phyloP scores from a whole-genome alignment of 768 basidiomycete species.

The Hypholoma sublateritium region DNA sequence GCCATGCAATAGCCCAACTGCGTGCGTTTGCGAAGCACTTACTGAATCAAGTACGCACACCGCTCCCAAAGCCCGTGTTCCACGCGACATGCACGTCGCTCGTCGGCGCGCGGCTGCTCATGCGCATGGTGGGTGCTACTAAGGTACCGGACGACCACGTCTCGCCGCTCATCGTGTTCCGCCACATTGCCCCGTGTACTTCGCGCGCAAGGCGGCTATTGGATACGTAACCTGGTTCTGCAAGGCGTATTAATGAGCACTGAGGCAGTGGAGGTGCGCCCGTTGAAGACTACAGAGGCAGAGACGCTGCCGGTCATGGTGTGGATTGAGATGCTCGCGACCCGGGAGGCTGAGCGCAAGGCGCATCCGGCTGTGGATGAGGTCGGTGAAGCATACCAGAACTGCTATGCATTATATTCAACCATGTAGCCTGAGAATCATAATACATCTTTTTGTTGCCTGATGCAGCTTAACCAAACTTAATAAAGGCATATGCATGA shows the following conservation, averaged over 20 bases:
- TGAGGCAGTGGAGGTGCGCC: conserved; percentile 41
- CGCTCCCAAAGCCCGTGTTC: conserved; percentile 42
- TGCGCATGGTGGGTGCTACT: conserved; percentile 60
- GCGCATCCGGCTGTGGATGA: too few relatives aligned
- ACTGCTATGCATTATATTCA: too few relatives aligned
- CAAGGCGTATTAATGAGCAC: conserved; percentile 69
- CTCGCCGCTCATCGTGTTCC: conserved; percentile 76
- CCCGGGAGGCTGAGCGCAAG: not conserved
- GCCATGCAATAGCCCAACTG: conserved; percentile 55
- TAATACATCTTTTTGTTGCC: too few relatives aligned
- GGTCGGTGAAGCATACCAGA: too few relatives aligned
- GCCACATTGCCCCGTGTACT: conserved; percentile 64
- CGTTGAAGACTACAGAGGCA: not conserved
- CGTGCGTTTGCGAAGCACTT: conserved; percentile 66
- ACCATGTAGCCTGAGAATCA: too few relatives aligned
- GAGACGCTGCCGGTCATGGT: not conserved
- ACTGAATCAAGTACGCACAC: conserved; percentile 45
- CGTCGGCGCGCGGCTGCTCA: conserved; percentile 56
- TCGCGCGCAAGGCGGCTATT: conserved; percentile 45
- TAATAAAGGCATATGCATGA: too few relatives aligned
- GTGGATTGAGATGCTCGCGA: not conserved
- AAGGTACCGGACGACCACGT: conserved; percentile 75
- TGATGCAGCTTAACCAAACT: too few relatives aligned
- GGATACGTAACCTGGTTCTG: conserved; percentile 72
- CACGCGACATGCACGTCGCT: conserved; percentile 63